Base-by-base conservation (phyloP, 2,329 filamentous ascomycete species). In the Diplodia sapinea region DNA sequence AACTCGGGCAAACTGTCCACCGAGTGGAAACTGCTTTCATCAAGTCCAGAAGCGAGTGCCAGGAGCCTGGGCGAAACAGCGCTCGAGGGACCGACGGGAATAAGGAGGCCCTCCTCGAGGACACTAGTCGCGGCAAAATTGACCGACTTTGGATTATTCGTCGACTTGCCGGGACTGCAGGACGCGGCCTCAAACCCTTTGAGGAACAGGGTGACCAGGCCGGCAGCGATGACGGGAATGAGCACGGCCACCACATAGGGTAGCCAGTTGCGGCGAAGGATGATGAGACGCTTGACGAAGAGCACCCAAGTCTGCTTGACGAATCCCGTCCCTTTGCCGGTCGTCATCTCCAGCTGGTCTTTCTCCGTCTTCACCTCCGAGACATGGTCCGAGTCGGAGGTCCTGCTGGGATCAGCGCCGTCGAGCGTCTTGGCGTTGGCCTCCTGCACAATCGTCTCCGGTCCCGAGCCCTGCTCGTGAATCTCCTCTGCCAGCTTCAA, bases 401-500 rank as follows among this genome's bases (percentile, higher is more conserved):
- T 71, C 59, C 78, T 76, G 26, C 66, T 66, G 7, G 23, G 31
- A 20, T 66, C 43, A 3, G 36, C 4, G 11, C 17, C 43, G 1
- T 55, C 56, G 3, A 70, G 59, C 2, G 64, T 49, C 29, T 70
- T 61, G 7, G 71, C 54, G 7, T 70, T 38, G 66, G 74, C 69
- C 17, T 70, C 64, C 8, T 67, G 66, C 47, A 71, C 67, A 33
- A 76, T 73, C 6, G 69, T 51, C 12, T 74, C 75, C 5, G 77
- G 71, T 0, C 15, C 57, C 4, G 57, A n/a, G 5, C n/a, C 3
- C 17, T 61, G 23, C 11, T 61, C 57, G 13, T 76, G 70, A 68
- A 93, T 86, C 76, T 97, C 93, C 74, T 94, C 91, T 0, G 93
- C 92, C 49, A 97, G 84, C 71, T 92, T 89, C 29, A 97, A 81